These are phyloP conservation scores for Leccinum fuscescens DNA, from an alignment of 1,284 basidiomycete species.

Conservation along the genomic window DNA sequence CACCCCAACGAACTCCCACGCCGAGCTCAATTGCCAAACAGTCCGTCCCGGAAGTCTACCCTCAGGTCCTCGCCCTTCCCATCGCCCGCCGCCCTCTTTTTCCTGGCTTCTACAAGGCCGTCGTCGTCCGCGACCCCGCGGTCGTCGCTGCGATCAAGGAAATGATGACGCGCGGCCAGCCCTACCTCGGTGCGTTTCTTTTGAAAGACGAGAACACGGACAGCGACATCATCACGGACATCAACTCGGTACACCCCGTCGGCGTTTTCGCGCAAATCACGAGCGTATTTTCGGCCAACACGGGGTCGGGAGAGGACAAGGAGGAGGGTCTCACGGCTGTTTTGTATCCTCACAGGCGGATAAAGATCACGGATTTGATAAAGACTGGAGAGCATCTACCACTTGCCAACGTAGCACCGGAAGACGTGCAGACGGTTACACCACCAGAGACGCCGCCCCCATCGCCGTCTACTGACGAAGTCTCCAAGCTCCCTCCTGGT, in stretches of 20 bases:
- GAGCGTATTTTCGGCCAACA: too few species aligned
- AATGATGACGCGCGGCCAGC: constrained; percentile 94
- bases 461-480: too few species aligned
- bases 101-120: constrained; percentile 97
- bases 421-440: too few species aligned
- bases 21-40: constrained; percentile 75
- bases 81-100: constrained; percentile 96
- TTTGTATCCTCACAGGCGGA: too few species aligned
- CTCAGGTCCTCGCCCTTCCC: constrained; percentile 92
- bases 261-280: too few species aligned
- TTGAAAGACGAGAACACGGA: constrained; percentile 95
- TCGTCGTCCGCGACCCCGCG: constrained; percentile 85
- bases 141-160: constrained; percentile 96
- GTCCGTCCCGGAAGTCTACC: constrained; percentile 85
- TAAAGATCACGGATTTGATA: too few species aligned
- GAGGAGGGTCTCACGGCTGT: too few species aligned
- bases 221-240: constrained; percentile 88
- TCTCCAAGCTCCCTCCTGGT: too few species aligned
- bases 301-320: too few species aligned
- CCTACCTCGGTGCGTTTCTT: constrained; percentile 96
- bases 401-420: too few species aligned
- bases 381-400: too few species aligned
- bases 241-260: constrained; percentile 63
- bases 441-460: too few species aligned
- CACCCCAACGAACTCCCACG: constrained; percentile 37